A percentile compares a stretch with the other conserved stretches of the same genome.
phyloP scores from a whole-genome alignment of 23 red algal species.

The Gracilariopsis chorda region DNA sequence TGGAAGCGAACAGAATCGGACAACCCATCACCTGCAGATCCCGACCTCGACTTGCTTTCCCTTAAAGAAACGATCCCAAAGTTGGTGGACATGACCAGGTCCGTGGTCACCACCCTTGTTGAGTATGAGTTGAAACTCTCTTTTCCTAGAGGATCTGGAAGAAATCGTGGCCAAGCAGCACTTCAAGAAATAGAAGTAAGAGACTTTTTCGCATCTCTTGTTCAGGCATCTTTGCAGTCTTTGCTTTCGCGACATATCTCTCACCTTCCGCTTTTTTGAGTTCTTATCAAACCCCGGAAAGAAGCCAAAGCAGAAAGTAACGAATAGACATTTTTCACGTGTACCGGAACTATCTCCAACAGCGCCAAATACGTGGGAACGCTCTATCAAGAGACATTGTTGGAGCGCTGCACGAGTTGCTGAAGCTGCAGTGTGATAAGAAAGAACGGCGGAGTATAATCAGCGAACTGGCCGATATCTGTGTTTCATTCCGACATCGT shows the following conservation, averaged over 20 bases:
- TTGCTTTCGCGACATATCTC: constrained; percentile 19
- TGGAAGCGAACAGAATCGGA: background rate
- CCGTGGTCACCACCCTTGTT: background rate
- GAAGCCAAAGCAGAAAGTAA: background rate
- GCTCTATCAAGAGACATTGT: background rate
- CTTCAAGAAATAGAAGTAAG: background rate
- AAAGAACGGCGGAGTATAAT: background rate
- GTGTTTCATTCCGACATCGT: background rate
- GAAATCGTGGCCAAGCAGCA: background rate
- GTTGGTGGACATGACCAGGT: background rate
- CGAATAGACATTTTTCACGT: background rate
- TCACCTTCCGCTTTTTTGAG: constrained; percentile 33
- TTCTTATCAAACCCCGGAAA: constrained; percentile 11
- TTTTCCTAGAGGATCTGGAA: background rate
- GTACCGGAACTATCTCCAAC: constrained; percentile 7
- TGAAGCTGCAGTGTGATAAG: background rate
- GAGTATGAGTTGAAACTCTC: background rate
- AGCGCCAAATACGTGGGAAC: constrained; percentile 5
- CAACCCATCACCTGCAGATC: background rate
- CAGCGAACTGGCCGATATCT: background rate
- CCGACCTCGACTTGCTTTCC: background rate
- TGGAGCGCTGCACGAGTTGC: background rate
- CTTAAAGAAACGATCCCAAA: background rate
- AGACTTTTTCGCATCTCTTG: constrained; percentile 43
- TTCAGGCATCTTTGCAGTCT: constrained; percentile 47